These are phyloP conservation scores for Podaxis sp. DNA, from an alignment of 768 basidiomycete species.

Conservation along the genomic window DNA sequence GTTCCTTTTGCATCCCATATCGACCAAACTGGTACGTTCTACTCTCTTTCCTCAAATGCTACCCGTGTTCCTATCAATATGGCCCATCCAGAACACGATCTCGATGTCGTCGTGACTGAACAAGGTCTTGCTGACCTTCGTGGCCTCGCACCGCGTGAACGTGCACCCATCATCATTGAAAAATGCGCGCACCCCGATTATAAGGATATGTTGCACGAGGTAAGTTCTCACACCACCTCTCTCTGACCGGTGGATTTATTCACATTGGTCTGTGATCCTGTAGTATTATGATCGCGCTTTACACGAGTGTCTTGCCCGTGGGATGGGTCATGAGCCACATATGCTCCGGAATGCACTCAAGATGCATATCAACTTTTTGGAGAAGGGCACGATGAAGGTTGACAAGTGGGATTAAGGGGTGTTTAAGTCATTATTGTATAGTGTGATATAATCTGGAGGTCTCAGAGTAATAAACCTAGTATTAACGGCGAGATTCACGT, in stretches of 20 bases:
- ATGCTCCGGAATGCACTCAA: constrained; percentile 44
- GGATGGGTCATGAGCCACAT: constrained; percentile 49
- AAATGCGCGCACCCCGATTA: constrained; percentile 52
- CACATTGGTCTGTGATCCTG: neutral
- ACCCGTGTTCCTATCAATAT: neutral
- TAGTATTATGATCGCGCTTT: constrained; percentile 45
- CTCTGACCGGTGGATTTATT: constrained; percentile 1
- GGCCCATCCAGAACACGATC: constrained; percentile 39
- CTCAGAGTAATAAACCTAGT: too few relatives aligned
- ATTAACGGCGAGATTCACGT: too few relatives aligned
- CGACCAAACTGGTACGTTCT: constrained; percentile 44
- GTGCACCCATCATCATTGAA: constrained; percentile 45
- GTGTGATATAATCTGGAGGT: too few relatives aligned
- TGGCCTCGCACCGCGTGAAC: constrained; percentile 45
- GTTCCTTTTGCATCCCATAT: constrained; percentile 45
- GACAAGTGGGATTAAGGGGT: constrained; percentile 34
- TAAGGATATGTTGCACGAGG: constrained; percentile 38
- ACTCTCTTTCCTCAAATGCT: neutral
- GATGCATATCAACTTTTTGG: constrained; percentile 34
- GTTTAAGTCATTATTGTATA: too few relatives aligned
- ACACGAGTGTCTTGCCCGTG: constrained; percentile 42
- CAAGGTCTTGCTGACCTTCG: constrained; percentile 50
- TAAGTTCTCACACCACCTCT: constrained; percentile 17
- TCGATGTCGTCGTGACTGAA: constrained; percentile 48
- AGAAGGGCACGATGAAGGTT: constrained; percentile 41